These are phyloP conservation scores for Lipomyces japonicus DNA, from an alignment of 805 yeast genomes.

Conservation along the genomic window DNA sequence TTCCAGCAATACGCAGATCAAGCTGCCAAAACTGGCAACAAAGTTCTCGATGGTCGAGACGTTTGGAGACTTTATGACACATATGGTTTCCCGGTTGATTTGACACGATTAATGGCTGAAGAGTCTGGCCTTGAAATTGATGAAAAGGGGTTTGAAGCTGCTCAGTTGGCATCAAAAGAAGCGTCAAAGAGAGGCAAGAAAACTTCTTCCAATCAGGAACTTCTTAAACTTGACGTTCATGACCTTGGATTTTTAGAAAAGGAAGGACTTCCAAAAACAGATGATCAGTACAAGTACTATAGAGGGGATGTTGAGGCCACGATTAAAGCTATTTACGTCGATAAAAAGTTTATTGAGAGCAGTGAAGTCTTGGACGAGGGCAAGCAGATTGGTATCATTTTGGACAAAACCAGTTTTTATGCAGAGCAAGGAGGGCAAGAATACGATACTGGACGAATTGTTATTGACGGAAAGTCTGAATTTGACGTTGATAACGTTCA, in stretches of 20 bases:
- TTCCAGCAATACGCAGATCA: conserved; percentile 88
- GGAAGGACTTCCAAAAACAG: conserved; percentile 65
- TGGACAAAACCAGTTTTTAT: conserved; percentile 90
- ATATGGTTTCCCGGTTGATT: conserved; percentile 98
- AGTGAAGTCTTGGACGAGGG: conserved; percentile 43
- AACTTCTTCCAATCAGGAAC: conserved; percentile 49
- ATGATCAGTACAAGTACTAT: conserved; percentile 77
- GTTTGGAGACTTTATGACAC: conserved; percentile 99
- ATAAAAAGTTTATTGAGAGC: conserved; percentile 53
- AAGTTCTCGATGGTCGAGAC: conserved; percentile 82
- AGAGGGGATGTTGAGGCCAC: conserved; percentile 62
- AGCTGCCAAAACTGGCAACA: conserved; percentile 71
- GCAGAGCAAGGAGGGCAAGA: conserved; percentile 99
- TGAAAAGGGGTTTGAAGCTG: conserved; percentile 86
- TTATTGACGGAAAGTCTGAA: conserved; percentile 81
- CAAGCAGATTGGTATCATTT: conserved; percentile 69
- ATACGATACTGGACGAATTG: conserved; percentile 88
- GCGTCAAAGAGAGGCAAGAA: conserved; percentile 88
- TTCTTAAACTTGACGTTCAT: conserved; percentile 87
- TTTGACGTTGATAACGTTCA: conserved; percentile 91
- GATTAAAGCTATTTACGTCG: conserved; percentile 62
- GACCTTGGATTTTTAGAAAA: conserved; percentile 68
- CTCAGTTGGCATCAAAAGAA: conserved; percentile 83
- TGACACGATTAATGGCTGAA: conserved; percentile 97
- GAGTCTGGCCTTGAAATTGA: conserved; percentile 92